Evolutionary conservation across 768 basidiomycete genomes (phyloP), one percentile per base, ranked within the genome.

Genomic region (Tephrocybe rancida): DNA sequence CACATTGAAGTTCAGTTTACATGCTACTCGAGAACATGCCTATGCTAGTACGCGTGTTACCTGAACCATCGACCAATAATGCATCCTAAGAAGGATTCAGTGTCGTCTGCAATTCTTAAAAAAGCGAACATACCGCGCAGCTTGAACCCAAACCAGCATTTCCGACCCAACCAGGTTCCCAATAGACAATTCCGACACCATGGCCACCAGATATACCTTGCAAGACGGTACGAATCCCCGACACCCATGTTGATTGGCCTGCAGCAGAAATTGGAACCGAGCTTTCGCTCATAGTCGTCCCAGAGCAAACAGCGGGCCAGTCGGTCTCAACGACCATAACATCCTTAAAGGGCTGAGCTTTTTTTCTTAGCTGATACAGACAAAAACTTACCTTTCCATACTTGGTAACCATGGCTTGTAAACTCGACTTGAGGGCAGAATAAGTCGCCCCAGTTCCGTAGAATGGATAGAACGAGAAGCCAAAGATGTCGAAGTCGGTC

Each of bases 91-190:
- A 22, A n/a, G 11, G 18, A 48, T 10, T 19, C 16, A 30, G 29
- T 13, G 29, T 30, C 13, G 29, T 6, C 5, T 30, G 29, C n/a
- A n/a, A 30, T 30, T 30, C 7, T 30, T 30, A 30, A 30, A 5
- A 5, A 30, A 30, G 29, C 13, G 29, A 30, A 6, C 29, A 52
- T 66, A 77, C 77, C 37, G 72, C 55, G 43, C 77, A 78, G 25
- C 66, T 64, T 37, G 77, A 78, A 22, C 76, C 76, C 44, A 78
- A 57, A 22, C 65, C 71, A 13, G 81, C 83, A 54, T 75, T 83
- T 3, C 82, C 83, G 44, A 85, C 72, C 84, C 85, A 87, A 42
- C 73, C 83, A 19, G 84, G 84, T 58, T 87, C 84, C 85, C 84
- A 87, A 61, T 86, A 85, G n/a, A 80, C 74, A 58, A 80, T 72